Evolutionary conservation across 2,329 filamentous ascomycete species (phyloP), one percentile per base, ranked within the genome.

Genomic region (Alternaria dauci): DNA sequence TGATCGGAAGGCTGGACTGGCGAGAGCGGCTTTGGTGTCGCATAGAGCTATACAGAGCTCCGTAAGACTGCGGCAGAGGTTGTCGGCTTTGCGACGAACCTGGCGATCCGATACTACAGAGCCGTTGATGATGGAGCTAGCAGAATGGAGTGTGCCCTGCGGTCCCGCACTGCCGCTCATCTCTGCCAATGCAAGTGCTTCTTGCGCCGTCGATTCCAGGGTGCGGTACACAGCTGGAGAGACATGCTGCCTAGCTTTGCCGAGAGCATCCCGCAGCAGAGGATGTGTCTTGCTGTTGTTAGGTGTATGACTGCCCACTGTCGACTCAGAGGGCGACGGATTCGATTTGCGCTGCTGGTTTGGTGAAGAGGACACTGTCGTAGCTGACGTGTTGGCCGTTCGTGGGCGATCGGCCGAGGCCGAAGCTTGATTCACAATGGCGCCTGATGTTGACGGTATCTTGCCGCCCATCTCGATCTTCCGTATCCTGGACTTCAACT

Each of bases 401-500:
- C 90, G 88, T 5, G 95, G 95, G 59, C 95, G 87, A 60, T 98
- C 94, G 36, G 90, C 89, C 0, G 89, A 89, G 34, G 90, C 89
- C 0, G 89, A 89, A 9, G 87, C 85, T 65, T 88, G 87, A n/a
- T 75, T 71, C 7, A 78, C 69, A 2, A 92, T 91, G 2, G 92
- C 92, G 36, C 89, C 91, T 3, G 93, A 94, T 2, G 91, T 93
- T 0, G 92, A 82, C 0, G 94, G 93, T 34, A 95, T 82, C 78
- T 96, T 97, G 59, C 94, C 94, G 2, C 92, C 96, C 68, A 96
- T 80, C 77, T 98, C 95, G 9, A 99, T 86, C 61, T 93, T 91
- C 69, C 92, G 89, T 70, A 99, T 97, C 30, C 95, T 88, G 41
- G 92, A 95, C 77, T 98, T 98, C 47, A 99, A 82, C 66, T 98